These are phyloP conservation scores for Poa pratensis DNA, from an alignment of 176 grass and related monocot species.

Conservation along the genomic window DNA sequence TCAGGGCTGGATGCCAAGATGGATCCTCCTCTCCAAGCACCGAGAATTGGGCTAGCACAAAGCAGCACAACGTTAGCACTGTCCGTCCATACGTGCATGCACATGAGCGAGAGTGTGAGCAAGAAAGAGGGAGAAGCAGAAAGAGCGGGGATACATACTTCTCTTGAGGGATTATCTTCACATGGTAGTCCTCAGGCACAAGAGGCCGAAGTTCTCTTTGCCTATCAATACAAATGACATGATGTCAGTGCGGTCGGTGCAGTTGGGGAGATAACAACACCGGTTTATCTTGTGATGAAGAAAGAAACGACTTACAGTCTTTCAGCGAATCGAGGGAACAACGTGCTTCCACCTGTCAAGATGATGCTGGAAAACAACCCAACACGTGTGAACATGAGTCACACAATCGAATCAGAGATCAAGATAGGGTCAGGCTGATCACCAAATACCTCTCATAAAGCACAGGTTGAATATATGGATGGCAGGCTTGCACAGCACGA, in stretches of 20 bases:
- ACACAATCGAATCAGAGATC: slow-evolving; percentile 22
- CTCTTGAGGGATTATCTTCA: slow-evolving; percentile 88
- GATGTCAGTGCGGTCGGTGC: background rate
- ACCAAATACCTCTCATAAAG: slow-evolving; percentile 71
- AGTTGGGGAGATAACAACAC: background rate
- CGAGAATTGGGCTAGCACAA: slow-evolving; percentile 68
- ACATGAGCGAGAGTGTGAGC: no score
- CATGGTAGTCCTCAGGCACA: slow-evolving; percentile 69
- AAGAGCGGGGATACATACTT: slow-evolving; percentile 45
- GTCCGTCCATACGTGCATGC: no score
- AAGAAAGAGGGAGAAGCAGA: background rate
- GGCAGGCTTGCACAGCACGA: slow-evolving; percentile 76
- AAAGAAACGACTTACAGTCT: slow-evolving; percentile 68
- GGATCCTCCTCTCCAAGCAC: slow-evolving; percentile 90
- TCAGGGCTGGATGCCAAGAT: slow-evolving; percentile 80
- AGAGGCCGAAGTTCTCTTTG: slow-evolving; percentile 88
- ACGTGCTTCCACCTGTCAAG: slow-evolving; percentile 85
- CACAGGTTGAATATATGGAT: slow-evolving; percentile 81
- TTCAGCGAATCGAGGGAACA: slow-evolving; percentile 80
- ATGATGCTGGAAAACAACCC: slow-evolving; percentile 74
- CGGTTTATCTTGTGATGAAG: background rate
- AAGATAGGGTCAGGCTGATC: slow-evolving; percentile 1
- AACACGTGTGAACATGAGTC: slow-evolving; percentile 10
- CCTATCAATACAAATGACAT: slow-evolving; percentile 35
- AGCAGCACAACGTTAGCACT: background rate